These are phyloP conservation scores for Bimuria novae-zelandiae DNA, from an alignment of 2,329 filamentous ascomycete genomes.

Conservation along the genomic window DNA sequence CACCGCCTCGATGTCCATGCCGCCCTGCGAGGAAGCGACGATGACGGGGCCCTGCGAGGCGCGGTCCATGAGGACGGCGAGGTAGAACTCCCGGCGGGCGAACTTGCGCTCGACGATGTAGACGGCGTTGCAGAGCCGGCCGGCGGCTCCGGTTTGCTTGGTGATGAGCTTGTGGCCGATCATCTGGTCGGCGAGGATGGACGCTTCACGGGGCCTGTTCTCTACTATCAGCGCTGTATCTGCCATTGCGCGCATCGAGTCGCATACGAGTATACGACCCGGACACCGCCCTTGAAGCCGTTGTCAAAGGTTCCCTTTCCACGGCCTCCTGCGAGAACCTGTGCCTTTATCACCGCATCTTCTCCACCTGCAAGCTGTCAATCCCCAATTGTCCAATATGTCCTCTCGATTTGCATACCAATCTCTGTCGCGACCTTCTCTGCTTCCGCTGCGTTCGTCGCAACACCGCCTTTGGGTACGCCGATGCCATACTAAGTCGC, in stretches of 20 bases:
- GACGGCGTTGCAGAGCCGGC: constrained; percentile 94
- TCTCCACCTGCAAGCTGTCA: constrained; percentile 64
- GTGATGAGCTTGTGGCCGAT: constrained; percentile 99
- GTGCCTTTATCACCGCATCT: constrained; percentile 99
- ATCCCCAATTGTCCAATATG: constrained; percentile 23
- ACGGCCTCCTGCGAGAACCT: constrained; percentile 95
- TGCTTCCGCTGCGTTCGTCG: constrained; percentile 81
- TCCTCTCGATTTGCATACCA: constrained; percentile 57
- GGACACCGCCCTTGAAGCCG: constrained; percentile 96
- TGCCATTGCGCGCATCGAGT: constrained; percentile 10
- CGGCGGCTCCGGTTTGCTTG: constrained; percentile 95
- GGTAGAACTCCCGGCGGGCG: constrained; percentile 97
- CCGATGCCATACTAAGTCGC: constrained; percentile 82
- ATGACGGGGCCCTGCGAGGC: constrained; percentile 89
- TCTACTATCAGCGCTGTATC: constrained; percentile 17
- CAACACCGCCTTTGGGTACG: constrained; percentile 87
- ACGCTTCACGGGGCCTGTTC: constrained; percentile 77
- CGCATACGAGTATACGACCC: constrained; percentile 91
- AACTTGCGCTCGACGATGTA: constrained; percentile 99
- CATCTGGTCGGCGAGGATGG: constrained; percentile 99
- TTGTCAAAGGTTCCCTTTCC: constrained; percentile 98
- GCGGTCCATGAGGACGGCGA: constrained; percentile 98
- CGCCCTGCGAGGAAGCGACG: constrained; percentile 95
- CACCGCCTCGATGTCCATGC: constrained; percentile 98
- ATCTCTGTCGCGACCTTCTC: constrained; percentile 90